A percentile compares a stretch with the other conserved stretches of the same genome.
These are phyloP conservation scores for Saksenaea oblongispora DNA, from an alignment of 371 early-diverging fungal genomes.

Conservation along the genomic window DNA sequence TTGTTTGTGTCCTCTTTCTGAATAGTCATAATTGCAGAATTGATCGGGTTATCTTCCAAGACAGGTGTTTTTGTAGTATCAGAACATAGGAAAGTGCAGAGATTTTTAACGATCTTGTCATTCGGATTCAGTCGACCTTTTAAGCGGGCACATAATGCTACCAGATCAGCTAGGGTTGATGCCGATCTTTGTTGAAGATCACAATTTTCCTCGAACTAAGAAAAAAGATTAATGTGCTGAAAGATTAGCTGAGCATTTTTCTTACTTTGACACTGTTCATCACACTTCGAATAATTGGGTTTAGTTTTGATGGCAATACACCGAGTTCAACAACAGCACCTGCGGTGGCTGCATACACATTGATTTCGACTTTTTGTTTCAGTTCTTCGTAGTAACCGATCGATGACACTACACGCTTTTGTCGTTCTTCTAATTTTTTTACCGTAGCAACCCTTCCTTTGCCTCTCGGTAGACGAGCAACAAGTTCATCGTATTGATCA, in stretches of 20 bases:
- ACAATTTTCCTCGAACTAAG: constrained; percentile 65
- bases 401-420: constrained; percentile 63
- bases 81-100: constrained; percentile 83
- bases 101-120: constrained; percentile 88
- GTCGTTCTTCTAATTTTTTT: constrained; percentile 57
- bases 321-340: constrained; percentile 83
- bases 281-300: constrained; percentile 82
- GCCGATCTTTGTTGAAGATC: constrained; percentile 72
- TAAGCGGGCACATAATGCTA: constrained; percentile 54
- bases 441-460: constrained; percentile 41
- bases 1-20: constrained; percentile 43
- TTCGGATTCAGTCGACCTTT: constrained; percentile 57
- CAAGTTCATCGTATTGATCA: constrained; percentile 49
- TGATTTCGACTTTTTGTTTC: constrained; percentile 69
- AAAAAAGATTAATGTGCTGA: neutral
- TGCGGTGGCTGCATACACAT: constrained; percentile 77
- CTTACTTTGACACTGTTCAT: constrained; percentile 83
- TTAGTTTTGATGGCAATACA: constrained; percentile 79
- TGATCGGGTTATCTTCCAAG: constrained; percentile 53
- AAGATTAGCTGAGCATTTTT: neutral
- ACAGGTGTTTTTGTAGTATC: constrained; percentile 78
- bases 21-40: constrained; percentile 70
- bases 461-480: constrained; percentile 41
- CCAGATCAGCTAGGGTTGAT: constrained; percentile 54
- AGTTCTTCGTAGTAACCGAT: constrained; percentile 67